Evolutionary conservation across 495 filamentous ascomycete genomes (phyloP).

Genomic region (Parmelia sp.): DNA sequence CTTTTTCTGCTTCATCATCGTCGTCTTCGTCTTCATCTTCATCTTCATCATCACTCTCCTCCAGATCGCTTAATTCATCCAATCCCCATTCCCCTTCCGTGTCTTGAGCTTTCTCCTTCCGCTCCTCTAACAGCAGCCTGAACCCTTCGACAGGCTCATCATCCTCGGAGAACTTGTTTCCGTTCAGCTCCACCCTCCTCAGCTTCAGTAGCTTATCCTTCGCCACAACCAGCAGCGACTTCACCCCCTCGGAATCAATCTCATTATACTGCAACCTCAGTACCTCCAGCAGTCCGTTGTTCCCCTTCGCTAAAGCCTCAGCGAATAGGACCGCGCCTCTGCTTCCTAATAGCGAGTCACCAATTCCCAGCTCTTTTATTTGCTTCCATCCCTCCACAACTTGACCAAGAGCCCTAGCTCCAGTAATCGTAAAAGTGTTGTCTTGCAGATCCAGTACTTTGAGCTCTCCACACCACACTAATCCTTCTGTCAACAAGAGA

Average conservation of each 20-base stretch:
- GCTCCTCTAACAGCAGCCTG: slow-evolving; percentile 44
- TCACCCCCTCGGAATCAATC: slow-evolving; percentile 66
- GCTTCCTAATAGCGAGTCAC: slow-evolving; percentile 77
- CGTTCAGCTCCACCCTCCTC: slow-evolving; percentile 85
- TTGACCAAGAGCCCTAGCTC: slow-evolving; percentile 69
- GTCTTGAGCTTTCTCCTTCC: slow-evolving; percentile 52
- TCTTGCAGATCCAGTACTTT: slow-evolving; percentile 85
- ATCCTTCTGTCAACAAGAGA: slow-evolving; percentile 66
- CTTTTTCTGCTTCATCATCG: slow-evolving; percentile 50
- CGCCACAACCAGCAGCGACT: slow-evolving; percentile 58
- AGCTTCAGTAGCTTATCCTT: slow-evolving; percentile 61
- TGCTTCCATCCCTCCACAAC: slow-evolving; percentile 68
- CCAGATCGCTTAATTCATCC: slow-evolving; percentile 66
- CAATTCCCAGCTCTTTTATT: slow-evolving; percentile 77
- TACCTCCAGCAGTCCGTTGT: slow-evolving; percentile 69
- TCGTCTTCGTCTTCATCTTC: slow-evolving; percentile 53
- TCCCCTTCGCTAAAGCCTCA: slow-evolving; percentile 62
- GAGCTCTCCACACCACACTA: slow-evolving; percentile 58
- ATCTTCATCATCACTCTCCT: slow-evolving; percentile 61
- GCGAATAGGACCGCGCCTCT: slow-evolving; percentile 71
- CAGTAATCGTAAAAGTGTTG: slow-evolving; percentile 85
- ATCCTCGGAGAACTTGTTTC: slow-evolving; percentile 88
- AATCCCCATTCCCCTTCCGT: slow-evolving; percentile 65
- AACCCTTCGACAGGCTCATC: slow-evolving; percentile 56
- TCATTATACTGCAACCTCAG: slow-evolving; percentile 92